Evolutionary conservation across 352 stramenopile genomes (phyloP).

Genomic region (Phytophthora megakarya): DNA sequence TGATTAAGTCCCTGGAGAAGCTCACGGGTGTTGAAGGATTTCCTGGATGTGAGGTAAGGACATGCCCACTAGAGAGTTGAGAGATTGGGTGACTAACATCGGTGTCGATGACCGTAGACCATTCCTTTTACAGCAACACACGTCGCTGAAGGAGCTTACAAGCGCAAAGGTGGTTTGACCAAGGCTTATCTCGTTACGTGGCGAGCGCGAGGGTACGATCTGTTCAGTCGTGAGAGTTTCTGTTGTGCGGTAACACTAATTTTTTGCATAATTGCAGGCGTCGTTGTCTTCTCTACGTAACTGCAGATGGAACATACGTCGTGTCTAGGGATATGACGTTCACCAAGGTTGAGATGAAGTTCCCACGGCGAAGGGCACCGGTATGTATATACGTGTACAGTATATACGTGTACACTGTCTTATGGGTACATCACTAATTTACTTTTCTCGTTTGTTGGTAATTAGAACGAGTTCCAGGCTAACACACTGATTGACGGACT

Average conservation of each 20-base stretch:
- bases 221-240: not conserved
- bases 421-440: constrained; percentile 3
- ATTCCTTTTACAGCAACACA: constrained; percentile 88
- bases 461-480: constrained; percentile 64
- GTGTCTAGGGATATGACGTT: constrained; percentile 85
- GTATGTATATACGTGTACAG: constrained; percentile 36
- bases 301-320: constrained; percentile 72
- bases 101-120: constrained; percentile 44
- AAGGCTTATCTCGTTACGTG: constrained; percentile 87
- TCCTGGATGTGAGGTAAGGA: constrained; percentile 77
- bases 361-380: constrained; percentile 71
- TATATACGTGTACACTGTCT: not conserved
- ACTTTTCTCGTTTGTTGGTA: not conserved
- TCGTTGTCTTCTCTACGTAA: constrained; percentile 79
- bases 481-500: constrained; percentile 88
- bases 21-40: constrained; percentile 79
- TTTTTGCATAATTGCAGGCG: constrained; percentile 41
- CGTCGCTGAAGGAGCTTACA: constrained; percentile 70
- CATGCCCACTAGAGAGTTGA: not conserved
- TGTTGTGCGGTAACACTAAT: constrained; percentile 1
- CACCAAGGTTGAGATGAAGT: constrained; percentile 89
- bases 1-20: constrained; percentile 62
- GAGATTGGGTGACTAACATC: not conserved
- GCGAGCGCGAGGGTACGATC: constrained; percentile 75
- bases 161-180: constrained; percentile 74